Base-by-base conservation (phyloP, 306 rosid genomes). In the Vicia faba region DNA sequence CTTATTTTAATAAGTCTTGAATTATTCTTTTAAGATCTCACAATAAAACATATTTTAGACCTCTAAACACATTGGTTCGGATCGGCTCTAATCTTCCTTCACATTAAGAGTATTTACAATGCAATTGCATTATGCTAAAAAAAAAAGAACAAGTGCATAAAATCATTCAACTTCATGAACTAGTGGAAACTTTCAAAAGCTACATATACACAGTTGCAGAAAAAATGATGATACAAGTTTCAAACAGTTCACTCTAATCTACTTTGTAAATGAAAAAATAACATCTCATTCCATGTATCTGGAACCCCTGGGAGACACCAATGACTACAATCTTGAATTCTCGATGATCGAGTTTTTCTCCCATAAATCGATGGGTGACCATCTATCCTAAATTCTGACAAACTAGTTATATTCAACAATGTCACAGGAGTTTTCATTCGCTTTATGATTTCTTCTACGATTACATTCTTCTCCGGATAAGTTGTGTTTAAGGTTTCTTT, bases 281-380 rank as follows among this genome's bases (percentile, higher is more conserved):
- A 61, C 29, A 93, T 50, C 46, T 86, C 89, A 66, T 93, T 93
- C 99, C 99, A 86, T 44, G 82, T 49, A 78, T 90, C 99, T 13
- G 97, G 96, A 69, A 93, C 91, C 26, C 98, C 97, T 19, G 98
- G 98, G 78, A 89, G 92, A 65, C 98, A 93, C 98, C 98, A 93
- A 80, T 88, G 98, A 74, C 98, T 93, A 72, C 98, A 93, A 72
- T 93, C 99, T 82, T 90, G 92, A 80, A 79, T 41, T 8, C 55
- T 62, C 7, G 80, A 77, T 8, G 84, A 57, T 64, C 13, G 35
- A 36, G 39, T 53, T 65, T 75, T 85, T 69, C 85, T 84, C 70
- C 97, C 99, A 46, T 83, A 85, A 7, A 78, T 40, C 10, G 97
- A 90, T 55, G 97, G 99, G 66, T 89, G 99, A 10, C 87, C 96